Percentiles rank a stretch among this genome's conserved stretches.
Conservation (phyloP, 2,329 filamentous ascomycete species). For the Verticillium nonalfalfae region DNA sequence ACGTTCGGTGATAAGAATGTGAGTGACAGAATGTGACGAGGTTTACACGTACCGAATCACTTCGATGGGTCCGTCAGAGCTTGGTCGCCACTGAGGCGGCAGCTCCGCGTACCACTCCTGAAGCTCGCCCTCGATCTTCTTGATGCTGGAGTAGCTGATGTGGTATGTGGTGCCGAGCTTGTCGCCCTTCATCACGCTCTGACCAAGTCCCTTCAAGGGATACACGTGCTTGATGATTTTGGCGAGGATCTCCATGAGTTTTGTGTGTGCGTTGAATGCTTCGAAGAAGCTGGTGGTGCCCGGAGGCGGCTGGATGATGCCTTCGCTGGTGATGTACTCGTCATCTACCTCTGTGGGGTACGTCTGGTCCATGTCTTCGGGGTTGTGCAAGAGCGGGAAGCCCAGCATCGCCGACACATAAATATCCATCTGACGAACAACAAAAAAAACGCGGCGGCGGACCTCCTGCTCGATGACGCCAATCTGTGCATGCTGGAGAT, state of each 20-base stretch:
- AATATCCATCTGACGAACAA: slow-evolving; percentile 64
- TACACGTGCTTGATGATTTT: slow-evolving; percentile 63
- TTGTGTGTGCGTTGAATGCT: slow-evolving; percentile 60
- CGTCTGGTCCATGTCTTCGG: slow-evolving; percentile 62
- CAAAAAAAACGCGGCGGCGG: slow-evolving; percentile 59
- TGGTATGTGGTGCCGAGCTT: slow-evolving; percentile 46
- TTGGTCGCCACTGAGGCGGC: slow-evolving; percentile 72
- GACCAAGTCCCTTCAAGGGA: slow-evolving; percentile 51
- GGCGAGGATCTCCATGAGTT: slow-evolving; percentile 55
- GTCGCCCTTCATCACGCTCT: slow-evolving; percentile 34
- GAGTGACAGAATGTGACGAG: no score
- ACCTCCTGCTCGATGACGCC: slow-evolving; percentile 58
- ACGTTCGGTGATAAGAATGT: no score
- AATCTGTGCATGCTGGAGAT: slow-evolving; percentile 57
- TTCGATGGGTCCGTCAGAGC: slow-evolving; percentile 67
- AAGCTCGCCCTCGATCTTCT: slow-evolving; percentile 58
- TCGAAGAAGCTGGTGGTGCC: slow-evolving; percentile 54
- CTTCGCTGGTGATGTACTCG: slow-evolving; percentile 56
- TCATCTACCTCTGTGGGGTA: slow-evolving; percentile 61
- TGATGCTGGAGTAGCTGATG: slow-evolving; percentile 57
- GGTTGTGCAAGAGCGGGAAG: slow-evolving; percentile 56
- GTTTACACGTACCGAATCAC: slow-evolving; percentile 60
- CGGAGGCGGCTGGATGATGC: slow-evolving; percentile 47
- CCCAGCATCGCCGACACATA: slow-evolving; percentile 63
- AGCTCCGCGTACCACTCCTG: slow-evolving; percentile 60